Evolutionary conservation across 768 basidiomycete species (phyloP).

Genomic region (Tricholoma saponaceum): DNA sequence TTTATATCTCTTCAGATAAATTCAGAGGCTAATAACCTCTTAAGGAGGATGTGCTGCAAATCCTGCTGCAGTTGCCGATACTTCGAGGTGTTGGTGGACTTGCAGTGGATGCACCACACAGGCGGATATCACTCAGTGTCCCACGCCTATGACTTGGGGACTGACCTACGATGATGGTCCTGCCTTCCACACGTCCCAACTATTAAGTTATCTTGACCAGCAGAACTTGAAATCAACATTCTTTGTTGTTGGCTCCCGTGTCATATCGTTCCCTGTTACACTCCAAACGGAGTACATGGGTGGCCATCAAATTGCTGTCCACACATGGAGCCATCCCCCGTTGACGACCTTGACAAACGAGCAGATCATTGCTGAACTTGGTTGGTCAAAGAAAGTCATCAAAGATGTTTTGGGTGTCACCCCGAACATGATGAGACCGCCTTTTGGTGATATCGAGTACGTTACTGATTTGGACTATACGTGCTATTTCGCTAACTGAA

Average conservation of each 20-base stretch:
- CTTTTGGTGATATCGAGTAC: constrained; percentile 77
- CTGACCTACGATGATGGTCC: constrained; percentile 78
- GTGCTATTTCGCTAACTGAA: constrained; percentile 7
- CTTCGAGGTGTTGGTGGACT: constrained; percentile 73
- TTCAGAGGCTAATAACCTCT: background rate
- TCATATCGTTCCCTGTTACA: constrained; percentile 62
- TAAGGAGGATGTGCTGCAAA: constrained; percentile 61
- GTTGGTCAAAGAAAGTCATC: constrained; percentile 84
- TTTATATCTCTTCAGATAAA: constrained; percentile 1
- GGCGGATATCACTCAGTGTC: constrained; percentile 76
- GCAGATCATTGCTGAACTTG: constrained; percentile 81
- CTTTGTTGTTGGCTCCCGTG: constrained; percentile 84
- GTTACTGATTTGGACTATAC: constrained; percentile 14
- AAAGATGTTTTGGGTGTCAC: constrained; percentile 77
- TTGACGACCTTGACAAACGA: constrained; percentile 77
- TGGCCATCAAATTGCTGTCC: constrained; percentile 73
- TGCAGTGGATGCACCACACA: constrained; percentile 65
- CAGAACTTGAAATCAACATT: constrained; percentile 75
- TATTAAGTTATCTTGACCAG: constrained; percentile 66
- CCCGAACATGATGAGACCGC: constrained; percentile 77
- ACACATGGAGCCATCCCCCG: constrained; percentile 67
- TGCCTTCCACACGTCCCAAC: constrained; percentile 66
- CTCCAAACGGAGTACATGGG: constrained; percentile 73
- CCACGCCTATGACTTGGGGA: constrained; percentile 54
- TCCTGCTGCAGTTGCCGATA: constrained; percentile 48